Evolutionary conservation across 306 rosid genomes (phyloP).

Genomic region (Mucuna pruriens): DNA sequence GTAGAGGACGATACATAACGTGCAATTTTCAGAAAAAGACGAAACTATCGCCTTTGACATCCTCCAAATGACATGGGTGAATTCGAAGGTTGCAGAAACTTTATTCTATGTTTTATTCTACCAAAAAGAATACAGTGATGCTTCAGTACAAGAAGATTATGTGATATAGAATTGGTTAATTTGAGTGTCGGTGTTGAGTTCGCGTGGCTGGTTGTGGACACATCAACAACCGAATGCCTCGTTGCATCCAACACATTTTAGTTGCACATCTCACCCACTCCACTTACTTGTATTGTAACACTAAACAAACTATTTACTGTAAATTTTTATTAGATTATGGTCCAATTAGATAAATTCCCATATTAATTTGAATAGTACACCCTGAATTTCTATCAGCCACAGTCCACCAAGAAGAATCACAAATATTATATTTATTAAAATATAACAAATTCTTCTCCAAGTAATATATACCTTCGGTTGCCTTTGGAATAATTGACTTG

Average conservation of each 20-base stretch:
- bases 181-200: too few species aligned
- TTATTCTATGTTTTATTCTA: neutral
- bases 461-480: neutral
- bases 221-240: too few species aligned
- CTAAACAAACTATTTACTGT: neutral
- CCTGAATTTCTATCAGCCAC: too few species aligned
- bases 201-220: too few species aligned
- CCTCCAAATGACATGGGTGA: neutral
- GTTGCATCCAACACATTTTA: neutral
- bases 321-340: too few species aligned
- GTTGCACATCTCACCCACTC: constrained; percentile 26
- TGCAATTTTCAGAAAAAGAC: neutral
- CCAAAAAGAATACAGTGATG: neutral
- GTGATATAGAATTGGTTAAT: neutral
- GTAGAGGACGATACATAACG: neutral
- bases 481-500: neutral
- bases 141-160: neutral
- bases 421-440: neutral
- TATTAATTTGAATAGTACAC: too few species aligned
- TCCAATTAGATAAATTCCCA: too few species aligned
- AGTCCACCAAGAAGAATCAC: neutral
- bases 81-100: neutral
- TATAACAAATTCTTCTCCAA: neutral
- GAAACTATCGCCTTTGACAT: neutral
- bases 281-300: neutral